Evolutionary conservation across 306 rosid species (phyloP).

Genomic region (Rosa persica): DNA sequence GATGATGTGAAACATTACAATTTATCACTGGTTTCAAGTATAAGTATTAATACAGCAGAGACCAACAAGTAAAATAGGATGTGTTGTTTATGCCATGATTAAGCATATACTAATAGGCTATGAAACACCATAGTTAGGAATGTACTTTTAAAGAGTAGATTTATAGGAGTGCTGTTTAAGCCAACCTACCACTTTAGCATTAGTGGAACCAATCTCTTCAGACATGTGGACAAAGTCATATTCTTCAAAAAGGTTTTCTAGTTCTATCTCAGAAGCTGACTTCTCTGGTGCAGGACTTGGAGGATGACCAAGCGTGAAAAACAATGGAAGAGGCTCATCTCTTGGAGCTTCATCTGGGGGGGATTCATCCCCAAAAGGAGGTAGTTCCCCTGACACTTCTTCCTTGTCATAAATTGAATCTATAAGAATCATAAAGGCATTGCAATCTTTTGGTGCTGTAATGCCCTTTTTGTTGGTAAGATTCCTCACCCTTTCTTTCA

Average conservation of each 20-base stretch:
- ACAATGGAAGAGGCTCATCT: neutral
- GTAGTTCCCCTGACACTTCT: neutral
- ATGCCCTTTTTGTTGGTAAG: neutral
- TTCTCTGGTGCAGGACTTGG: constrained; percentile 1
- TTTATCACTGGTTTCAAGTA: neutral
- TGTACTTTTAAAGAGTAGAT: neutral
- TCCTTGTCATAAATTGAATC: neutral
- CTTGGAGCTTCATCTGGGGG: neutral
- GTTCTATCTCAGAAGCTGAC: neutral
- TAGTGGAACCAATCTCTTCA: neutral
- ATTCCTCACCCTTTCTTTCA: neutral
- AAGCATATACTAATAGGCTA: neutral
- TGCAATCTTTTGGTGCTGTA: neutral
- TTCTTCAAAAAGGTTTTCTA: neutral
- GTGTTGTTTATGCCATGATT: neutral
- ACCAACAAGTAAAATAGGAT: neutral
- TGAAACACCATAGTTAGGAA: neutral
- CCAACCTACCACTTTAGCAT: neutral
- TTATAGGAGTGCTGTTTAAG: neutral
- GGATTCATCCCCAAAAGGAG: neutral
- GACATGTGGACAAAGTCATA: neutral
- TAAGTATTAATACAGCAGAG: neutral
- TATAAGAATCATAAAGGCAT: neutral
- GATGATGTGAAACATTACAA: neutral
- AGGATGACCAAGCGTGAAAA: neutral